Conservation (phyloP, 495 filamentous ascomycete species). For the Aspergillus bertholletiae region DNA sequence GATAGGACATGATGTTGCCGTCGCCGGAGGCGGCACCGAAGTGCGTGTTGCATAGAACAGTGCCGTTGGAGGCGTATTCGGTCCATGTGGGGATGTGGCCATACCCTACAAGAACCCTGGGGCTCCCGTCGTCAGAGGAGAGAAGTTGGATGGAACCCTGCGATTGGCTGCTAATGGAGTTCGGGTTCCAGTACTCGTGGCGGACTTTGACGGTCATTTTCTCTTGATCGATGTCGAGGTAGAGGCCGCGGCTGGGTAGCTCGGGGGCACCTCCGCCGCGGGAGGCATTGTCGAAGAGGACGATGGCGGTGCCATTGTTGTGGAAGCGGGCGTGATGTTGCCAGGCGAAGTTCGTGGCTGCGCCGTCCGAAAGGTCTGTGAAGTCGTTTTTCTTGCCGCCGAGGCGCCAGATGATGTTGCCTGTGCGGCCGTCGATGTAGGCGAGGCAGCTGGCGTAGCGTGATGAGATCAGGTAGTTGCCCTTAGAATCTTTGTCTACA, state of each 20-base stretch:
- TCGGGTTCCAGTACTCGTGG: constrained; percentile 30
- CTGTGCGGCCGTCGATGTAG: constrained; percentile 29
- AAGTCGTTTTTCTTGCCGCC: constrained; percentile 43
- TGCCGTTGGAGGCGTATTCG: constrained; percentile 36
- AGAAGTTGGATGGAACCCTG: constrained; percentile 48
- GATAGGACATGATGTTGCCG: constrained; percentile 32
- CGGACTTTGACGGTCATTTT: constrained; percentile 34
- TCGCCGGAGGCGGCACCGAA: constrained; percentile 30
- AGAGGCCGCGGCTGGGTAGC: constrained; percentile 34
- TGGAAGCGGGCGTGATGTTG: constrained; percentile 38
- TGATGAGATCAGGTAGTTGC: constrained; percentile 43
- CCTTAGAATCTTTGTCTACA: constrained; percentile 36
- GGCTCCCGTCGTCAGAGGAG: constrained; percentile 1
- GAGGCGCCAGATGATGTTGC: constrained; percentile 39
- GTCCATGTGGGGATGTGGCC: constrained; percentile 46
- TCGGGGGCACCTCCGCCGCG: constrained; percentile 21
- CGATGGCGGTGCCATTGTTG: constrained; percentile 25
- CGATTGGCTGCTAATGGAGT: constrained; percentile 32
- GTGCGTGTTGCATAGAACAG: constrained; percentile 29
- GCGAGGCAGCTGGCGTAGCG: constrained; percentile 37
- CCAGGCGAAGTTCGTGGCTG: constrained; percentile 42
- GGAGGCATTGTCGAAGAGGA: constrained; percentile 33
- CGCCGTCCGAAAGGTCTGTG: constrained; percentile 32
- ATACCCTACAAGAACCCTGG: constrained; percentile 46
- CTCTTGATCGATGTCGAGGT: constrained; percentile 39